Percentiles rank a stretch among this genome's conserved stretches.
Evolutionary conservation across 352 stramenopile species (phyloP).

Genomic region (Pythium periplocum): DNA sequence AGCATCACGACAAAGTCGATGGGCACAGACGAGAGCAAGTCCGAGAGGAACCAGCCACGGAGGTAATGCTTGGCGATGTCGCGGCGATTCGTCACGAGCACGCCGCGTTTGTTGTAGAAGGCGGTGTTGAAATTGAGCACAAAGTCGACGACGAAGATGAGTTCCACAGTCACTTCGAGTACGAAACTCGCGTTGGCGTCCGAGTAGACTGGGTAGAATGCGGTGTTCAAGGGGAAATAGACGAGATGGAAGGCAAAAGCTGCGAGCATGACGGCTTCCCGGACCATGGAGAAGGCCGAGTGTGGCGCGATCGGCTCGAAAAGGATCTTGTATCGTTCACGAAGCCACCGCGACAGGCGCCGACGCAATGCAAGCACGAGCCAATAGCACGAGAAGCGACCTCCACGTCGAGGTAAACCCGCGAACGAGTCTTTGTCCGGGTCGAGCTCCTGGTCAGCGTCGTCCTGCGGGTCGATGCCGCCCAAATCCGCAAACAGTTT

Average conservation of each 20-base stretch:
- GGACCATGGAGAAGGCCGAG: neutral
- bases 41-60: slow-evolving; percentile 18
- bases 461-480: too few relatives aligned
- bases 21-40: slow-evolving; percentile 14
- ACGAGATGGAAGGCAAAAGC: slow-evolving; percentile 19
- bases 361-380: neutral
- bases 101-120: slow-evolving; percentile 22
- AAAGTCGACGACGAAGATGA: slow-evolving; percentile 17
- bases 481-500: too few relatives aligned
- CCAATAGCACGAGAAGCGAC: too few relatives aligned
- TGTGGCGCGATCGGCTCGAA: neutral
- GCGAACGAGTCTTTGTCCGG: too few relatives aligned
- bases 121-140: slow-evolving; percentile 28
- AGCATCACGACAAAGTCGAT: slow-evolving; percentile 2
- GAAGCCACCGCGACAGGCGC: neutral
- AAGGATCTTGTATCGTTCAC: neutral
- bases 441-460: too few relatives aligned
- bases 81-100: slow-evolving; percentile 15
- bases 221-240: slow-evolving; percentile 29
- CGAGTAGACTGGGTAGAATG: slow-evolving; percentile 18
- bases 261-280: neutral
- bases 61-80: slow-evolving; percentile 23
- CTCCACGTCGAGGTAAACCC: too few relatives aligned
- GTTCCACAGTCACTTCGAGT: slow-evolving; percentile 1
- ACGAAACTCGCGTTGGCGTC: neutral